Evolutionary conservation across 768 basidiomycete species (phyloP).

Genomic region (Mycena floridula): DNA sequence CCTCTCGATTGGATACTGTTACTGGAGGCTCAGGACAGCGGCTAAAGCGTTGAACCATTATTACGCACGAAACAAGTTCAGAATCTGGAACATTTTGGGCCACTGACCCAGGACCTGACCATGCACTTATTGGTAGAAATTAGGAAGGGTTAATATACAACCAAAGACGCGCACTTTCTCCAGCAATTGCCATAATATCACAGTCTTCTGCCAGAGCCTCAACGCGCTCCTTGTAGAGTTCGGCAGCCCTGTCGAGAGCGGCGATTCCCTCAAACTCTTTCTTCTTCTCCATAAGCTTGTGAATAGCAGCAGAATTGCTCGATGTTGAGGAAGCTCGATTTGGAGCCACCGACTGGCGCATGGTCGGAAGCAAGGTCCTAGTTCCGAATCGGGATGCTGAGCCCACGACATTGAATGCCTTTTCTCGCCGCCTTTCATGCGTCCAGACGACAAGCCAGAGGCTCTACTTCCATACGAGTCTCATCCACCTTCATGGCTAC

Average conservation of each 20-base stretch:
- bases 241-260: constrained; percentile 61
- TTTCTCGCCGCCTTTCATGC: not conserved
- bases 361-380: constrained; percentile 11
- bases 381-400: not conserved
- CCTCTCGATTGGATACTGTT: constrained; percentile 45
- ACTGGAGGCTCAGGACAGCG: not conserved
- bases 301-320: constrained; percentile 40
- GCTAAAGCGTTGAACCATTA: constrained; percentile 6
- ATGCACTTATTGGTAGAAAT: constrained; percentile 40
- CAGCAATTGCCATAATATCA: constrained; percentile 73
- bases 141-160: not conserved
- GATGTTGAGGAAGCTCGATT: constrained; percentile 41
- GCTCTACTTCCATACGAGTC: constrained; percentile 53
- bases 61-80: constrained; percentile 65
- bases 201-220: constrained; percentile 67
- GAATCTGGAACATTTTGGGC: constrained; percentile 79
- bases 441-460: constrained; percentile 3
- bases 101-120: constrained; percentile 76
- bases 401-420: not conserved
- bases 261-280: constrained; percentile 74
- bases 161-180: constrained; percentile 40
- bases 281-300: constrained; percentile 70
- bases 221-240: constrained; percentile 60
- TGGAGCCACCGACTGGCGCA: constrained; percentile 54
- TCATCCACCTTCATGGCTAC: constrained; percentile 70